Evolutionary conservation across 1,284 basidiomycete genomes (phyloP).

Genomic region (Cystobasidium slooffiae): DNA sequence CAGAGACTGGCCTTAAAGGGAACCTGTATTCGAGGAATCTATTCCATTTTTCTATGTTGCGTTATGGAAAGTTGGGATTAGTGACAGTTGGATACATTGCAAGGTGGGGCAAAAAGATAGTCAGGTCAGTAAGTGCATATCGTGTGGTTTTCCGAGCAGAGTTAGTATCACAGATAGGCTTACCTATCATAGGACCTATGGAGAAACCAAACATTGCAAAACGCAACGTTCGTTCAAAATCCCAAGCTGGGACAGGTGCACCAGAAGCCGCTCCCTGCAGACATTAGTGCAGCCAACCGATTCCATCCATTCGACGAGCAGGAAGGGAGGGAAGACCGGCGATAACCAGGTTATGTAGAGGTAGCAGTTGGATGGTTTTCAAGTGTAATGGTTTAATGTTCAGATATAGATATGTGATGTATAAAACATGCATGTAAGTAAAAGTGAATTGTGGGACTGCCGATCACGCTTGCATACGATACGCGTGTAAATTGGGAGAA

Average conservation of each 20-base stretch:
- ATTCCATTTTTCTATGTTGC: constrained; percentile 43
- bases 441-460: not conserved
- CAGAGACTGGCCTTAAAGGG: constrained; percentile 31
- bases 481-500: not conserved
- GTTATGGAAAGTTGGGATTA: not conserved
- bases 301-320: too few relatives aligned
- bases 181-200: constrained; percentile 40
- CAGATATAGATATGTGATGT: too few relatives aligned
- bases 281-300: not conserved
- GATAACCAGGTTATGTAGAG: too few relatives aligned
- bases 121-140: not conserved
- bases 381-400: too few relatives aligned
- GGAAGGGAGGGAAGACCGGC: too few relatives aligned
- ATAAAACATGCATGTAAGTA: not conserved
- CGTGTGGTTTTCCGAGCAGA: not conserved
- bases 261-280: constrained; percentile 14
- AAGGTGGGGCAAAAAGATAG: not conserved
- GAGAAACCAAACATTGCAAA: constrained; percentile 44
- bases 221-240: constrained; percentile 34
- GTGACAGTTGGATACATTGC: not conserved
- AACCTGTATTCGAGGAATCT: constrained; percentile 42
- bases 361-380: too few relatives aligned
- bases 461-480: constrained; percentile 5
- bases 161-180: not conserved
- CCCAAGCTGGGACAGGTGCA: constrained; percentile 22